Base-by-base conservation (phyloP, 495 filamentous ascomycete species). In the Parachaetomium inaequale region DNA sequence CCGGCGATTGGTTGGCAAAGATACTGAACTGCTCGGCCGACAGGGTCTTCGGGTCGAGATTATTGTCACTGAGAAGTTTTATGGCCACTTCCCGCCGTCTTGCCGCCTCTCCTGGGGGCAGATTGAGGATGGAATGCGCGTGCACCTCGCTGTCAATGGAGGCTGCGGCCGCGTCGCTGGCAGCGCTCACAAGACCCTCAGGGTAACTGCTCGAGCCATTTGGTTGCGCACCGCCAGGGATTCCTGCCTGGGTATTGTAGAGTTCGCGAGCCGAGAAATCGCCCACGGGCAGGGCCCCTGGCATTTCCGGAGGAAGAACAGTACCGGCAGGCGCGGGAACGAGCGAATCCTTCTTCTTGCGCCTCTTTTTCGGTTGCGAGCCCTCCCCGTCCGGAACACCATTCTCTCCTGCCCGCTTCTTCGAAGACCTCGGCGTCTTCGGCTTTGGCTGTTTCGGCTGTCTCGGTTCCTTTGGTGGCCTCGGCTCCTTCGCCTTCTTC, bases 341-440 rank as follows among this genome's bases (percentile, higher is more conserved):
- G 6, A 38, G 34, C 0, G 57, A 60, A 17, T 70, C 66, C 64
- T 70, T 70, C 66, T 74, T 74, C 63, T 67, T 74, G 26, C 68
- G 66, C 14, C 64, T 59, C 28, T 71, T 75, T 29, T 66, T 71
- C 19, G 69, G 65, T 26, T 63, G 56, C 0, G 43, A 49, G 4
- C 21, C 23, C n/a, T 59, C 56, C 3, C 56, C 56, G 4, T 36
- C 45, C 11, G 57, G 38, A 0, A 34, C 83, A 61, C 85, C 84
- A 36, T 68, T 60, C 49, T 88, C 87, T 12, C 74, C 78, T 53
- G 15, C 78, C 31, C 75, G 73, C 66, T 83, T 85, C 68, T 83
- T 86, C 66, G 14, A 50, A 28, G 45, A 10, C 29, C 29, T 49
- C 4, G 45, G 31, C 15, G 31, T 59, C 43, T 47, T 59, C n/a